Evolutionary conservation across 2,329 filamentous ascomycete species (phyloP), one percentile per base, ranked within the genome.

Genomic region (Tolypocladium capitatum): DNA sequence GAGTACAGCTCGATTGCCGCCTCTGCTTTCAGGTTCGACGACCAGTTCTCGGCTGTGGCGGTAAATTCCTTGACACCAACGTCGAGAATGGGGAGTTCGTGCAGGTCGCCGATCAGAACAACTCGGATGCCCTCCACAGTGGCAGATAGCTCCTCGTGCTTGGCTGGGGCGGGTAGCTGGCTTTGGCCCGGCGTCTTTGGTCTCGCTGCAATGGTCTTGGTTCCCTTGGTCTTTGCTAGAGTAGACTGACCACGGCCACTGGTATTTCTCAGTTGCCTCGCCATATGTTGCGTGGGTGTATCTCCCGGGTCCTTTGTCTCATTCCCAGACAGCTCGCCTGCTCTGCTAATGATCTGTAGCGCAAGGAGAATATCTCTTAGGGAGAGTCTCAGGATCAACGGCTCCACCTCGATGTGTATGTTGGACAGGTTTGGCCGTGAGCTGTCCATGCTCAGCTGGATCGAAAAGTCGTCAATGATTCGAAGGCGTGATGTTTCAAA

Each of bases 381-480:
- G 0, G 92, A 97, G 27, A 99, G 69, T 2, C 92, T 80, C 10
- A 99, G 73, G 43, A 98, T 86, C 27, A 98, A 74, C 2, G 94
- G 92, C 59, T 98, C 91, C 43, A 98, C 74, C 34, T 94, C 86
- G 14, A 95, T 76, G 55, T 87, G 81, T 46, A 98, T 91, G 54
- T 79, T 92, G 3, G 82, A 92, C 33, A 83, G 58, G 54, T 80
- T 81, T 0, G 68, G 60, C 45, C 71, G 68, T 0, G 78, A 81
- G 52, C 65, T 78, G 58, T 98, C 91, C 71, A 98, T 80, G 3
- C 87, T 92, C 57, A 94, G 74, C 53, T 92, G 86, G 10, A 97
- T 72, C 3, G 89, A 95, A 63, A 98, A 98, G 64, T 98, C 90
- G 60, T 99, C 94, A 31, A 99, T 78, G 51, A 99, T 95, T 18